Evolutionary conservation across 768 basidiomycete species (phyloP).

Genomic region (Trichaptum fuscoviolaceum): DNA sequence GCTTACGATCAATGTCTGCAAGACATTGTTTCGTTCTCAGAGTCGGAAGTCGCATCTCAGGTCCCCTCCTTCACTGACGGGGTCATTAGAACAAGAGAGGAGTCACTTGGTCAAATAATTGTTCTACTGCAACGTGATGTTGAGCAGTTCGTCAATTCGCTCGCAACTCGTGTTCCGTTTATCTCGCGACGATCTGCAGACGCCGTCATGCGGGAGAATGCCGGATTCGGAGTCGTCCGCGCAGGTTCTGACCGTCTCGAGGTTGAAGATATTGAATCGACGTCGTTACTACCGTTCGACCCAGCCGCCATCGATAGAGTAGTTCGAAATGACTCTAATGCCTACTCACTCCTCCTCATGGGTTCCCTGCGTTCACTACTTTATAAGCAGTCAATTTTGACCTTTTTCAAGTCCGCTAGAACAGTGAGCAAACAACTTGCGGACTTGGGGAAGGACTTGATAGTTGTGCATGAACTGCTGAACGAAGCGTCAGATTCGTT

Average conservation of each 20-base stretch:
- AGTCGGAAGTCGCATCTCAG: background rate
- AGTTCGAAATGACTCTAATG: conserved; percentile 65
- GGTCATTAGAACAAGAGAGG: conserved; percentile 25
- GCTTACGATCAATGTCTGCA: conserved; percentile 41
- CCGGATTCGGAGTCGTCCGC: conserved; percentile 29
- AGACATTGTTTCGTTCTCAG: conserved; percentile 31
- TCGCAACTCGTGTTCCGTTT: conserved; percentile 53
- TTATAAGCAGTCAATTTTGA: conserved; percentile 41
- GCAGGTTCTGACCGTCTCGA: conserved; percentile 34
- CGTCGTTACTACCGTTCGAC: conserved; percentile 49
- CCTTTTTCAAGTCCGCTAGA: background rate
- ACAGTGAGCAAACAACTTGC: background rate
- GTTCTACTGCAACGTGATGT: conserved; percentile 38
- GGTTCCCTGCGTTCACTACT: conserved; percentile 48
- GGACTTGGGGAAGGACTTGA: background rate
- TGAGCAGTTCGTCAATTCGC: conserved; percentile 39
- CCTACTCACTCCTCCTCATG: conserved; percentile 57
- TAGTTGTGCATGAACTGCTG: background rate
- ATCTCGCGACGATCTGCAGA: conserved; percentile 34
- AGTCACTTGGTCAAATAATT: conserved; percentile 21
- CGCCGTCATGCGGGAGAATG: conserved; percentile 14
- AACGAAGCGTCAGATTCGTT: background rate
- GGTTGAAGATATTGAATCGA: conserved; percentile 24
- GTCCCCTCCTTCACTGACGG: conserved; percentile 21
- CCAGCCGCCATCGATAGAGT: conserved; percentile 53